Conservation (phyloP, 164 flowering plant species). For the Annona squamosa region DNA sequence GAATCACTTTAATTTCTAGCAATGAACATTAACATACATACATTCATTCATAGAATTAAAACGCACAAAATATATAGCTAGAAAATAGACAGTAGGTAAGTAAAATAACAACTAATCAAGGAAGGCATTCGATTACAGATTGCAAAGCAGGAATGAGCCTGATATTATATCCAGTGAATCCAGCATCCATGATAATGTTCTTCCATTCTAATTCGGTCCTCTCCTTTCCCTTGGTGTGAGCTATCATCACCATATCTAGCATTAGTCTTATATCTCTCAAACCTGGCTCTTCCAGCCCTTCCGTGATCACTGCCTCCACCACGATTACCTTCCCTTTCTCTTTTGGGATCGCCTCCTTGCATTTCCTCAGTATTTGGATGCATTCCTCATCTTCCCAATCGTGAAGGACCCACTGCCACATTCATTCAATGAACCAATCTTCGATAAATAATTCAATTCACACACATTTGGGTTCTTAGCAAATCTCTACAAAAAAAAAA, state of each 20-base stretch:
- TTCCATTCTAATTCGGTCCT: slow-evolving; percentile 6
- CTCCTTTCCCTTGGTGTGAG: slow-evolving; percentile 9
- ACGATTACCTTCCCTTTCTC: slow-evolving; percentile 59
- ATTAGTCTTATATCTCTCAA: slow-evolving; percentile 29
- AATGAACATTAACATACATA: too few relatives aligned
- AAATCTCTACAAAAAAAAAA: too few relatives aligned
- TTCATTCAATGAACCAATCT: neutral
- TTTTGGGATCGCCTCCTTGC: slow-evolving; percentile 40
- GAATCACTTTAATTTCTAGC: too few relatives aligned
- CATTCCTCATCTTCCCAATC: slow-evolving; percentile 76
- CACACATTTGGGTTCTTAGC: too few relatives aligned
- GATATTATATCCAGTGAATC: slow-evolving; percentile 1
- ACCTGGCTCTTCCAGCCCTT: slow-evolving; percentile 15
- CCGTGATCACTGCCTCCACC: slow-evolving; percentile 42
- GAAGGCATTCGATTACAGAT: slow-evolving; percentile 2
- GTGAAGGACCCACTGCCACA: slow-evolving; percentile 48
- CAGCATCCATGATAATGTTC: neutral
- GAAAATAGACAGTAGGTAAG: too few relatives aligned
- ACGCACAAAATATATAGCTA: too few relatives aligned
- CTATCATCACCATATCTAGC: slow-evolving; percentile 60
- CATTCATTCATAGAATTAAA: too few relatives aligned
- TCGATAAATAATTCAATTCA: too few relatives aligned
- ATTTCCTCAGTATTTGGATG: slow-evolving; percentile 41
- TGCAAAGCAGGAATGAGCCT: slow-evolving; percentile 3
- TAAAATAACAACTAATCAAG: neutral